A percentile compares a stretch with the other conserved stretches of the same genome.
phyloP scores from a whole-genome alignment of 1,284 basidiomycete species.

The Boletus smithii region DNA sequence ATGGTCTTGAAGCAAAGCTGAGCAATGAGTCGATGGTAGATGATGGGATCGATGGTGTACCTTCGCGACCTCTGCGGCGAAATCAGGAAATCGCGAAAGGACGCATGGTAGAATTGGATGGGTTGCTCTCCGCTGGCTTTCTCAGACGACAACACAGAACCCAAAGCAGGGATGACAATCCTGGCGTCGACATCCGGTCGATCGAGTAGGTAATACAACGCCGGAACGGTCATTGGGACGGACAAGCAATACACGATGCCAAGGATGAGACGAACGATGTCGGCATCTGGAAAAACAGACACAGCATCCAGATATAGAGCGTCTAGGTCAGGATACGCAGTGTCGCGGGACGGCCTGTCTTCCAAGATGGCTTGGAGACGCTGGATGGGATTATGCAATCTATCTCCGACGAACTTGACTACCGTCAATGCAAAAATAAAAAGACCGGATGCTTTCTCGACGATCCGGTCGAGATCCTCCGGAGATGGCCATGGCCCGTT shows the following conservation, averaged over 20 bases:
- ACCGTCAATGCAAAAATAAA: slow-evolving; percentile 29
- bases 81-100: slow-evolving; percentile 23
- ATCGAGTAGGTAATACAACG: slow-evolving; percentile 8
- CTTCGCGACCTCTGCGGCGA: not conserved
- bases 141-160: slow-evolving; percentile 12
- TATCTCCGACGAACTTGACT: slow-evolving; percentile 22
- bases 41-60: slow-evolving; percentile 8
- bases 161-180: slow-evolving; percentile 12
- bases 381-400: slow-evolving; percentile 10
- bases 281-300: slow-evolving; percentile 8
- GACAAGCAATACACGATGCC: slow-evolving; percentile 12
- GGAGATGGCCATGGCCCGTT: slow-evolving; percentile 16
- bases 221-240: slow-evolving; percentile 11
- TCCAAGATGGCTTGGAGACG: slow-evolving; percentile 15
- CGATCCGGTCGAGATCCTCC: slow-evolving; percentile 14
- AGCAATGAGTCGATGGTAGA: slow-evolving; percentile 19
- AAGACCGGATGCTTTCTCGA: slow-evolving; percentile 17
- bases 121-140: slow-evolving; percentile 4
- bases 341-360: slow-evolving; percentile 3
- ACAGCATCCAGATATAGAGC: slow-evolving; percentile 16
- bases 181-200: slow-evolving; percentile 17
- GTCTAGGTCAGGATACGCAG: slow-evolving; percentile 15
- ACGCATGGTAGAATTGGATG: slow-evolving; percentile 24
- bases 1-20: slow-evolving; percentile 17
- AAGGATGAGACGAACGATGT: slow-evolving; percentile 13